Base-by-base conservation (phyloP, 495 filamentous ascomycete species). In the Penicillium simplicissimum region DNA sequence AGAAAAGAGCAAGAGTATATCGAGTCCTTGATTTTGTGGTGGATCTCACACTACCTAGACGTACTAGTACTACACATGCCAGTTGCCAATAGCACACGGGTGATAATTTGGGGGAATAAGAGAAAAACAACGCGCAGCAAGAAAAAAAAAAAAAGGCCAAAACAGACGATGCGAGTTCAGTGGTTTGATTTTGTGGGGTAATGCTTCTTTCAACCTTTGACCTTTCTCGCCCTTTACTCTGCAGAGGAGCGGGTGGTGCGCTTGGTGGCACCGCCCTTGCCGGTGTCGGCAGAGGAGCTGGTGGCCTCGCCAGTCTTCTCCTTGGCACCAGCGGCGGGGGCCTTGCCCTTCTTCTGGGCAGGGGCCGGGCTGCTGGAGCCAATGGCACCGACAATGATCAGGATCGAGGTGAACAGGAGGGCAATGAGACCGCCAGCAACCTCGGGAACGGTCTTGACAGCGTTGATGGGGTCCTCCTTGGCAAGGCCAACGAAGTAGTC, bases 391-490 rank as follows among this genome's bases (percentile, higher is more conserved):
- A 89, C 76, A 54, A 93, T 70, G 60, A 96, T 63, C 58, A 88
- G 82, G 48, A 93, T 76, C 64, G 96, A 71, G 51, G 89, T 86
- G 56, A 89, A 74, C 52, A 87, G 73, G 62, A 93, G 67, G 55
- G 87, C 88, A 69, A 80, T 85, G 69, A 96, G 74, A 66, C 87
- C 89, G 73, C 87, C 93, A 62, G 92, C 91, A 67, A 96, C 86
- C 74, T 97, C 96, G 60, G 96, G 96, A 54, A 96, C 87, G 64
- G 90, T 90, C 81, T 93, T 92, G 77, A 94, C 83, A 51, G 96
- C 96, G 77, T 93, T 83, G 70, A 99, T 64, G 43, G 96, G 96
- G 74, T 98, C 89, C 62, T 86, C 85, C 83, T 93, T 88, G 75
- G 87, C 89, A 67, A 97, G 88, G 61, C 86, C 88, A 55, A 92